Conservation (phyloP, 208 protist genomes). For the Trypanosomatidae sp. region DNA sequence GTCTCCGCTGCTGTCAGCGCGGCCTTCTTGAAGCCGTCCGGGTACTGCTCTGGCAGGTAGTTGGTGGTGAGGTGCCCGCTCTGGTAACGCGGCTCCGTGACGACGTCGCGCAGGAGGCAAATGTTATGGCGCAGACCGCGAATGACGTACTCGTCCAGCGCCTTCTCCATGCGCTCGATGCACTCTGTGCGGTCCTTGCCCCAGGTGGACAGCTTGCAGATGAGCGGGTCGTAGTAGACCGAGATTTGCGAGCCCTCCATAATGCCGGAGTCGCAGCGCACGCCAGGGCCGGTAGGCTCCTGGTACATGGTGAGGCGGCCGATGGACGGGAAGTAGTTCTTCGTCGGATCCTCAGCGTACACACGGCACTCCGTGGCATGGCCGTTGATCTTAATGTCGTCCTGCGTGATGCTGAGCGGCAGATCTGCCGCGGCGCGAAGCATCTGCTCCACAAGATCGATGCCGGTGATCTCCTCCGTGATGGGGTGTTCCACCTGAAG, state of each 20-base stretch:
- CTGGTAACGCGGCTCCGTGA: conserved; percentile 63
- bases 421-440: conserved; percentile 74
- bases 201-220: conserved; percentile 97
- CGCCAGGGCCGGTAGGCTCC: conserved; percentile 26
- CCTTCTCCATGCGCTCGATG: conserved; percentile 59
- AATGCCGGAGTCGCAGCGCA: conserved; percentile 90
- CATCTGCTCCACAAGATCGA: conserved; percentile 97
- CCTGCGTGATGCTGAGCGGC: conserved; percentile 79
- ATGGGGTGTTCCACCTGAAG: conserved; percentile 97
- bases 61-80: conserved; percentile 73
- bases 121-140: conserved; percentile 93
- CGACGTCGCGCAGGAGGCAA: conserved; percentile 54
- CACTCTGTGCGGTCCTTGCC: conserved; percentile 70
- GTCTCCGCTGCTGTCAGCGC: conserved; percentile 24
- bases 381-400: conserved; percentile 79
- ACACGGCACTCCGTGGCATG: conserved; percentile 94
- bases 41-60: conserved; percentile 67
- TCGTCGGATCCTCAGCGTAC: conserved; percentile 94
- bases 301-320: conserved; percentile 30
- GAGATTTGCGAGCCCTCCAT: conserved; percentile 79
- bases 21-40: conserved; percentile 39
- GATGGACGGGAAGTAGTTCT: conserved; percentile 89
- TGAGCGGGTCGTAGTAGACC: conserved; percentile 98
- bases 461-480: conserved; percentile 92
- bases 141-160: conserved; percentile 89